These are phyloP conservation scores for Zygoascus sp. DNA, from an alignment of 1,139 yeast genomes.

Conservation along the genomic window DNA sequence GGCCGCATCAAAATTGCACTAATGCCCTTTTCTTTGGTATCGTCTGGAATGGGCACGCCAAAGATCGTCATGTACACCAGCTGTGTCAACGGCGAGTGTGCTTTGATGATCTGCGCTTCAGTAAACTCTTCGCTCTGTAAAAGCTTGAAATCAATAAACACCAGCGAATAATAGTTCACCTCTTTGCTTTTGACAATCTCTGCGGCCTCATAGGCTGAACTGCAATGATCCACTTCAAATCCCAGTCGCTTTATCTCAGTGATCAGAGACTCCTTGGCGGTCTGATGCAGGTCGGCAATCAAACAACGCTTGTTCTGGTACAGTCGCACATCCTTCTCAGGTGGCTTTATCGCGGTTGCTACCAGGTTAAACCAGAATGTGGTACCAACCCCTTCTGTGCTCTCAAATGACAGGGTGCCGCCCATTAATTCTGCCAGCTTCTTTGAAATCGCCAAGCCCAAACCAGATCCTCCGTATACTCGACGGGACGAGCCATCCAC, in stretches of 20 bases:
- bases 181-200: conserved; percentile 18
- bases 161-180: conserved; percentile 23
- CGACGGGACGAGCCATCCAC: conserved; percentile 38
- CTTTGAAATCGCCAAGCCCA: conserved; percentile 79
- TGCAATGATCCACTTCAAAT: conserved; percentile 17
- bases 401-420: conserved; percentile 68
- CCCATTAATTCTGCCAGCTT: conserved; percentile 83
- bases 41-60: conserved; percentile 18
- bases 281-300: conserved; percentile 38
- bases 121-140: conserved; percentile 20
- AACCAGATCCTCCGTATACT: conserved; percentile 72
- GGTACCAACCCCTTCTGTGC: conserved; percentile 74
- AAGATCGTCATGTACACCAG: conserved; percentile 28
- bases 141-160: conserved; percentile 28
- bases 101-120: conserved; percentile 27
- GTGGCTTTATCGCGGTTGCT: conserved; percentile 17
- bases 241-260: conserved; percentile 25
- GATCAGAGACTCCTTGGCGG: conserved; percentile 35
- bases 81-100: conserved; percentile 29
- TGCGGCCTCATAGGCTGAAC: conserved; percentile 20
- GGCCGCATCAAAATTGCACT: conserved; percentile 29
- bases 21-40: conserved; percentile 21
- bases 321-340: conserved; percentile 24
- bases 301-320: conserved; percentile 33
- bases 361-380: conserved; percentile 45